Evolutionary conservation across 352 stramenopile species (phyloP).

Genomic region (Phytopythium mirpurense): DNA sequence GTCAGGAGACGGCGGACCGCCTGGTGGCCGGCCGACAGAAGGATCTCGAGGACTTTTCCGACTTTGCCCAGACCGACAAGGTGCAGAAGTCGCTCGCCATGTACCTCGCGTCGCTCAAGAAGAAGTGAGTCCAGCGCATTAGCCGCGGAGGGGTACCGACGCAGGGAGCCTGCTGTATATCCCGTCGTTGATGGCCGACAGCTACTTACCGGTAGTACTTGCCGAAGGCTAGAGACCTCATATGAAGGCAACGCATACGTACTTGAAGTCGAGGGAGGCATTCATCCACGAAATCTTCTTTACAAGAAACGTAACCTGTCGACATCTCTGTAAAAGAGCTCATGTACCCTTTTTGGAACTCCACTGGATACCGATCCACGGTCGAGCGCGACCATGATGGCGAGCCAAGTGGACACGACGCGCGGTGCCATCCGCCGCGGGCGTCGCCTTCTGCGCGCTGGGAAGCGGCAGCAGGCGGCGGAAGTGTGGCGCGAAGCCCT

Average conservation of each 20-base stretch:
- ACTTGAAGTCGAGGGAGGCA: no score
- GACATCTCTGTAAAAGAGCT: constrained; percentile 1
- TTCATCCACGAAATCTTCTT: no score
- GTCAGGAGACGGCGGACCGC: constrained; percentile 61
- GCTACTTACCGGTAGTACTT: no score
- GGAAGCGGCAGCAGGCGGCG: constrained; percentile 27
- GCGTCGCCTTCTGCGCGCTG: constrained; percentile 26
- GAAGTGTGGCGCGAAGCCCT: constrained; percentile 49
- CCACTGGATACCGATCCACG: no score
- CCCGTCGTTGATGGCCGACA: no score
- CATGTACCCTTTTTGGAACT: constrained; percentile 8
- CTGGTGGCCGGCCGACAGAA: constrained; percentile 41
- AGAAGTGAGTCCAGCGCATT: constrained; percentile 23
- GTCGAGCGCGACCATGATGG: not conserved
- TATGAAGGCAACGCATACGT: no score
- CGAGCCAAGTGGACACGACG: constrained; percentile 15
- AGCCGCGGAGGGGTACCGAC: no score
- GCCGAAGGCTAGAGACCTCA: no score
- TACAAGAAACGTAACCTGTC: no score
- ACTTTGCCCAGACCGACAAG: constrained; percentile 79
- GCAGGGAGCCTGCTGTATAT: no score
- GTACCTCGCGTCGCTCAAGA: constrained; percentile 81
- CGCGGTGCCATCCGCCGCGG: constrained; percentile 31
- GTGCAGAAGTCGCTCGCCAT: constrained; percentile 74
- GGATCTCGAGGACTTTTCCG: constrained; percentile 63